Percentiles rank a stretch among this genome's conserved stretches.
These are phyloP conservation scores for Pneumocystis murina DNA, from an alignment of 1,139 yeast species.

Conservation along the genomic window DNA sequence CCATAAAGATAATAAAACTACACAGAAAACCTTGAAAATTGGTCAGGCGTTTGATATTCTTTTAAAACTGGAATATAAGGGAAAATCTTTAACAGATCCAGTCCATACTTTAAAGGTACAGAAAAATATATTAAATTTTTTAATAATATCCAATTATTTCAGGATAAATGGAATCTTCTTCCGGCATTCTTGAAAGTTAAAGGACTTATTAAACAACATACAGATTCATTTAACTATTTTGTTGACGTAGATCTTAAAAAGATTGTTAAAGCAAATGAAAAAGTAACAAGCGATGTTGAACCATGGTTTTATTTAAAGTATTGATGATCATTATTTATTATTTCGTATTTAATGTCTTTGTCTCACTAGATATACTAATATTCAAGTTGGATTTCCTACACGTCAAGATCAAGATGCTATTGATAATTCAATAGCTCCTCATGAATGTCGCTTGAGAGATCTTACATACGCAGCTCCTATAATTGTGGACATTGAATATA, in stretches of 20 bases:
- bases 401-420: conserved; percentile 40
- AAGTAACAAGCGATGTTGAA: conserved; percentile 83
- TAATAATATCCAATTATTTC: not conserved
- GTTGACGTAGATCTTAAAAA: conserved; percentile 87
- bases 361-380: conserved; percentile 48
- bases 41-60: not conserved
- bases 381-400: conserved; percentile 51
- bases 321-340: not conserved
- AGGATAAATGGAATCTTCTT: conserved; percentile 84
- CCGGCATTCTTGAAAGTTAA: conserved; percentile 94
- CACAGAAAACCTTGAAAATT: not conserved
- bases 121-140: not conserved
- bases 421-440: conserved; percentile 52
- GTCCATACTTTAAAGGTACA: conserved; percentile 49
- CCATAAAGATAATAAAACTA: not conserved
- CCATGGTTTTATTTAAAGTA: conserved; percentile 80
- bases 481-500: conserved; percentile 90
- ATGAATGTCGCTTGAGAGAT: conserved; percentile 89
- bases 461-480: conserved; percentile 93
- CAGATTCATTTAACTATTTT: conserved; percentile 91
- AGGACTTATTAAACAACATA: conserved; percentile 91
- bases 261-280: conserved; percentile 79
- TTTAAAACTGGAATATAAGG: conserved; percentile 66
- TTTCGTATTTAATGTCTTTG: not conserved
- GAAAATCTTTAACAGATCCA: conserved; percentile 73